Evolutionary conservation across 805 yeast genomes (phyloP), one percentile per base, ranked within the genome.

Genomic region (Kluyveromyces starmeri): DNA sequence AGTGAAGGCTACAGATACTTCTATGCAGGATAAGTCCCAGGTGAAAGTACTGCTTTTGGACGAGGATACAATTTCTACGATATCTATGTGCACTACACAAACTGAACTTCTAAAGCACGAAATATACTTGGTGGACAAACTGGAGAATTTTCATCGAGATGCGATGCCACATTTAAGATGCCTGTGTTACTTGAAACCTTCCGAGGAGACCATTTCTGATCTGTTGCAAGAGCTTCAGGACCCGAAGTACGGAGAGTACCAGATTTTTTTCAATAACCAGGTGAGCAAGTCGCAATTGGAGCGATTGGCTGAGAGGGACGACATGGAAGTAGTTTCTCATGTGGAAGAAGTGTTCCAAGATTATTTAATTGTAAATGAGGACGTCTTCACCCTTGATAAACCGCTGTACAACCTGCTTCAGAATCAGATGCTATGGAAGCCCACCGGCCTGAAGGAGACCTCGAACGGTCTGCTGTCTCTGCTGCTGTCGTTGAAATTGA

Each of bases 31-130:
- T 9, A 55, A 53, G 5, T 48, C 57, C 16, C 51, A 69, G 41
- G 77, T 88, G 39, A 75, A 75, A 44, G 94, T 88, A 19, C 65
- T 92, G 23, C 65, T 92, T 25, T 68, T 92, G 37, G 98, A 92
- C 52, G 64, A 71, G 33, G 67, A 68, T 43, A 89, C 98, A 2
- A 83, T 94, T 5, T 69, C 86, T 0, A 75, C 86, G 16, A 73
- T 92, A 15, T 85, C 96, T n/a, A 68, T 92, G 71, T 76, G 82
- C 46, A 74, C 94, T 19, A 82, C 96, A 2, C 98, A 92, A 54
- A 78, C 94, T 3, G 82, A 78, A 37, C 66, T 92, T 28, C 67
- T 92, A 24, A 75, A 80, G 44, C 73, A 83, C 46, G 95, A 89
- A 42, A 73, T 92, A n/a, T 85, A 83, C 40, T 65, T 92, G 32